Percentiles rank a stretch among this genome's conserved stretches.
phyloP scores from a whole-genome alignment of 495 filamentous ascomycete genomes.

The Evernia prunastri region DNA sequence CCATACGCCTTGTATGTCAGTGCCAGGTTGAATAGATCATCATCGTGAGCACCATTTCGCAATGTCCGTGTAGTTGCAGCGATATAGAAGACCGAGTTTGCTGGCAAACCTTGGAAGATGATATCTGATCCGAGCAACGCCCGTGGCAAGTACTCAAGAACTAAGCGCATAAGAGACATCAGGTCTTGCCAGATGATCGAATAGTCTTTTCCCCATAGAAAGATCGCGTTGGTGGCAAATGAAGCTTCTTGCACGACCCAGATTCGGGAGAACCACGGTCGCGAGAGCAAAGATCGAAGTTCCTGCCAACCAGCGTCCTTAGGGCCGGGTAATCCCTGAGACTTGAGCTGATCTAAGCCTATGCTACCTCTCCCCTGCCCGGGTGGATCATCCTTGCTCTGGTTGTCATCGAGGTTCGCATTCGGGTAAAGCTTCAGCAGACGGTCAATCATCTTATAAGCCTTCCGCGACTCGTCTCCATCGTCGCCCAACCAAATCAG shows the following conservation, averaged over 20 bases:
- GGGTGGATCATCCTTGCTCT: not conserved
- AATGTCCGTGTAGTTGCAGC: not conserved
- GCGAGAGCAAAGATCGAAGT: not conserved
- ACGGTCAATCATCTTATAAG: not conserved
- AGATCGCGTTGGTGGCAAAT: not conserved
- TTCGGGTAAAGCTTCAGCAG: not conserved
- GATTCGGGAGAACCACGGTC: not conserved
- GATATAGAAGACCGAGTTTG: not conserved
- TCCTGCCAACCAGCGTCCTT: not conserved
- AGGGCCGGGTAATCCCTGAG: not conserved
- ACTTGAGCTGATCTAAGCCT: not conserved
- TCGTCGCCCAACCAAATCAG: slow-evolving; percentile 4
- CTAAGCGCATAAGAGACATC: not conserved
- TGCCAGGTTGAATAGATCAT: slow-evolving; percentile 1
- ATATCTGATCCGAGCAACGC: slow-evolving; percentile 1
- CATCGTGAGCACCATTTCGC: not conserved
- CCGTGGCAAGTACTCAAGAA: not conserved
- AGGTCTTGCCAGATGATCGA: not conserved
- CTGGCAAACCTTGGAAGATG: not conserved
- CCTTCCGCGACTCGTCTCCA: not conserved
- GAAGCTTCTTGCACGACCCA: not conserved
- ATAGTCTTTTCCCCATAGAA: slow-evolving; percentile 1
- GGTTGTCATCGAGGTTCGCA: not conserved
- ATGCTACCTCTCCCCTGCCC: not conserved
- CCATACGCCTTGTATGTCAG: not conserved